phyloP scores from a whole-genome alignment of 495 filamentous ascomycete genomes.

The Eremomyces bilateralis region DNA sequence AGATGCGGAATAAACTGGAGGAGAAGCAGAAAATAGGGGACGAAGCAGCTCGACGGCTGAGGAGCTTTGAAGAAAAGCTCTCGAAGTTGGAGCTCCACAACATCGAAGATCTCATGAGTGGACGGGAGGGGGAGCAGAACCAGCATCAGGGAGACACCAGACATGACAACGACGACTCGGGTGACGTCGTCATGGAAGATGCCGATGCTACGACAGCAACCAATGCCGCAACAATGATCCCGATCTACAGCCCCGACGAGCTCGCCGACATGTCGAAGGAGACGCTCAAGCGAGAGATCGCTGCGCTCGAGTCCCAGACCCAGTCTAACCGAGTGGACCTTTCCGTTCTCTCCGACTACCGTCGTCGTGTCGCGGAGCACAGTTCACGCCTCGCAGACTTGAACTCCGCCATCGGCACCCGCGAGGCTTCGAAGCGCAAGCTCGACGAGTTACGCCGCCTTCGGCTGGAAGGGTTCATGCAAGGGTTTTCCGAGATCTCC shows the following conservation, averaged over 20 bases:
- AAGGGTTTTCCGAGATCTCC: slow-evolving; percentile 88
- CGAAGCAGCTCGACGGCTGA: slow-evolving; percentile 69
- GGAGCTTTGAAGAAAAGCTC: slow-evolving; percentile 77
- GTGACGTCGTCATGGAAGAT: too few species aligned
- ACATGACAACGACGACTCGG: too few species aligned
- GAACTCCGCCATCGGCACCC: slow-evolving; percentile 43
- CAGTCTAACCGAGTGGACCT: slow-evolving; percentile 78
- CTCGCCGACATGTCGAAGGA: slow-evolving; percentile 83
- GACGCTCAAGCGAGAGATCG: slow-evolving; percentile 67
- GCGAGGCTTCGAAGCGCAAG: slow-evolving; percentile 71
- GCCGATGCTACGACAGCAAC: too few species aligned
- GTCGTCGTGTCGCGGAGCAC: slow-evolving; percentile 72
- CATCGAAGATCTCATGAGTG: slow-evolving; percentile 28
- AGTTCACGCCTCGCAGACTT: slow-evolving; percentile 62
- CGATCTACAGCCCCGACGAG: slow-evolving; percentile 73
- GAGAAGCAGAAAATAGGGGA: slow-evolving; percentile 75
- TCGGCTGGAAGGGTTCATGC: slow-evolving; percentile 93
- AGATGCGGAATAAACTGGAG: slow-evolving; percentile 95
- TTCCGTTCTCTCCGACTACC: slow-evolving; percentile 79
- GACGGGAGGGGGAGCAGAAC: slow-evolving; percentile 18
- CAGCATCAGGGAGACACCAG: too few species aligned
- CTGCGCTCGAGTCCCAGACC: slow-evolving; percentile 75
- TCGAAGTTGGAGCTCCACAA: slow-evolving; percentile 60
- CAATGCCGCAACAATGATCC: slow-evolving; percentile 43
- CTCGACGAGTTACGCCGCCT: slow-evolving; percentile 78